Evolutionary conservation across 441 rosid genomes (phyloP).

Genomic region (Capsella rubella): DNA sequence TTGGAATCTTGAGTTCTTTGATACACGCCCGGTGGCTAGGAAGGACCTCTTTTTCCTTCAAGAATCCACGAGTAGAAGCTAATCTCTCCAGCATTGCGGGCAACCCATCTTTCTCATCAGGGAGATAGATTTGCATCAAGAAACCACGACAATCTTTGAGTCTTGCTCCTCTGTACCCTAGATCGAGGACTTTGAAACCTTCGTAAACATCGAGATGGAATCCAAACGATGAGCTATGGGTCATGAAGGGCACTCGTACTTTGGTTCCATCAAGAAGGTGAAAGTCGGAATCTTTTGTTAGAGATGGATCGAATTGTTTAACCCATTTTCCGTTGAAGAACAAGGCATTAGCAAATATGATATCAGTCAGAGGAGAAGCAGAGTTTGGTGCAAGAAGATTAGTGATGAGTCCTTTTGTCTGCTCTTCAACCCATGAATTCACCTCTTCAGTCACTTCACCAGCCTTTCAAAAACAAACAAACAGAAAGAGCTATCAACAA

Average conservation of each 20-base stretch:
- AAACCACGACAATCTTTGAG: not conserved
- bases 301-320: not conserved
- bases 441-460: constrained; percentile 59
- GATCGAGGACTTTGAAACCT: constrained; percentile 24
- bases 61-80: constrained; percentile 17
- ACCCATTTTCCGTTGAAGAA: constrained; percentile 34
- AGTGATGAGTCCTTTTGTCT: constrained; percentile 39
- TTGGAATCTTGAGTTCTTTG: constrained; percentile 19
- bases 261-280: constrained; percentile 35
- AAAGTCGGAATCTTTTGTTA: constrained; percentile 24
- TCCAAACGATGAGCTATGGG: accelerated
- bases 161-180: constrained; percentile 14
- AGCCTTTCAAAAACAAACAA: constrained; percentile 50
- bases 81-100: constrained; percentile 30
- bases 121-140: constrained; percentile 27
- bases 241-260: constrained; percentile 36
- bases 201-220: not conserved
- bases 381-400: constrained; percentile 10
- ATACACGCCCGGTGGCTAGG: not conserved
- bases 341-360: constrained; percentile 36
- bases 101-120: constrained; percentile 35
- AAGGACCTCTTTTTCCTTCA: not conserved
- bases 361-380: not conserved
- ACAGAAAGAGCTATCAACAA: not conserved
- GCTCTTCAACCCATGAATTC: constrained; percentile 69